Conservation (phyloP, 805 yeast species). For the Yarrowia divulgata region DNA sequence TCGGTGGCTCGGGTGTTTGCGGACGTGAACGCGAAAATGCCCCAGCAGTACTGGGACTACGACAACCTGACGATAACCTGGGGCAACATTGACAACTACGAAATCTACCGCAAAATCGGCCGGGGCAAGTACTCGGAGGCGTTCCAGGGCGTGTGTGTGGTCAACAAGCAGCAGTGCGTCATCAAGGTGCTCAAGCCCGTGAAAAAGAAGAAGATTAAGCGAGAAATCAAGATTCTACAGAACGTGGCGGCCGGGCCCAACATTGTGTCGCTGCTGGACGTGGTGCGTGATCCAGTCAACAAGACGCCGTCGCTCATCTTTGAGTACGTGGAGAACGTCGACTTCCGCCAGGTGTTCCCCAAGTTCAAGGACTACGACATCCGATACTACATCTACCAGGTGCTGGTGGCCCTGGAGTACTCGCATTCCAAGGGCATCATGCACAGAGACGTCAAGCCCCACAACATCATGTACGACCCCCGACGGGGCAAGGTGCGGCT, state of each 20-base stretch:
- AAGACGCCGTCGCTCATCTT: slow-evolving; percentile 88
- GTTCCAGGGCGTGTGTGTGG: slow-evolving; percentile 75
- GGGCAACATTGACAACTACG: slow-evolving; percentile 87
- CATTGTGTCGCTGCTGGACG: slow-evolving; percentile 74
- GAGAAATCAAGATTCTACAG: slow-evolving; percentile 87
- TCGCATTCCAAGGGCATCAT: slow-evolving; percentile 94
- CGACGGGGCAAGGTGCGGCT: slow-evolving; percentile 64
- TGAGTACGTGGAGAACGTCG: slow-evolving; percentile 83
- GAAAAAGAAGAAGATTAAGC: slow-evolving; percentile 86
- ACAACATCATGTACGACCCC: slow-evolving; percentile 92
- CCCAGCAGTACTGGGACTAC: slow-evolving; percentile 86
- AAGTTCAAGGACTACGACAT: slow-evolving; percentile 77
- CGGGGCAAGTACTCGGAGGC: slow-evolving; percentile 95
- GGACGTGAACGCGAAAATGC: slow-evolving; percentile 77
- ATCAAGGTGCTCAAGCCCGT: slow-evolving; percentile 94
- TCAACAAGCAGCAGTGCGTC: slow-evolving; percentile 70
- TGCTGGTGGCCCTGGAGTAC: slow-evolving; percentile 82
- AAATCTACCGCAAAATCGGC: slow-evolving; percentile 82
- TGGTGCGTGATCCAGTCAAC: slow-evolving; percentile 81
- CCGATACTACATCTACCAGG: slow-evolving; percentile 81
- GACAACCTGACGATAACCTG: slow-evolving; percentile 62
- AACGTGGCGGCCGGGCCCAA: slow-evolving; percentile 86
- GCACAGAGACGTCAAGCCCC: slow-evolving; percentile 95
- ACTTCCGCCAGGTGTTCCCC: slow-evolving; percentile 86
- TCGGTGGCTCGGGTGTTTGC: slow-evolving; percentile 81